phyloP scores from a whole-genome alignment of 345 rosid genomes.

The Sonneratia caseolaris region DNA sequence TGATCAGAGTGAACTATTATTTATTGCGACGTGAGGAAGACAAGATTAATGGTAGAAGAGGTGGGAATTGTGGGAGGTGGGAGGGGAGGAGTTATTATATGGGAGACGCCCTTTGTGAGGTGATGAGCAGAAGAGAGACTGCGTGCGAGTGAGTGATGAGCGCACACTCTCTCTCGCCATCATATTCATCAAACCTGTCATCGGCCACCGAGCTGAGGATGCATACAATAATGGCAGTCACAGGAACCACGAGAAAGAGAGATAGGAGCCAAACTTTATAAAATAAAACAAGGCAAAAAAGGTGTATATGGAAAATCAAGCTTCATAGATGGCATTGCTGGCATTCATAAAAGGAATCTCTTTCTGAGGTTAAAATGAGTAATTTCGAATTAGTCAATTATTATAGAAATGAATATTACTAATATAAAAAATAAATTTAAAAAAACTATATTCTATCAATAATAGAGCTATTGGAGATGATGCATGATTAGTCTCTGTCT shows the following conservation, averaged over 20 bases:
- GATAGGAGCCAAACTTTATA: too few species aligned
- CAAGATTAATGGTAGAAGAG: background rate
- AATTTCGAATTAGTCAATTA: too few species aligned
- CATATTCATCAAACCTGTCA: background rate
- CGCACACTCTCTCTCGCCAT: background rate
- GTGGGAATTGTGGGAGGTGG: background rate
- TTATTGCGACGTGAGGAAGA: background rate
- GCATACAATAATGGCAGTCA: constrained; percentile 9
- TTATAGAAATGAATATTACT: too few species aligned
- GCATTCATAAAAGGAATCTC: too few species aligned
- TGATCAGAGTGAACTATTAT: background rate
- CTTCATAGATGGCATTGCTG: too few species aligned
- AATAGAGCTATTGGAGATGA: too few species aligned
- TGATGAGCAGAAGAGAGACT: background rate
- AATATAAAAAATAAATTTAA: too few species aligned
- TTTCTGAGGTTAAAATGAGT: too few species aligned
- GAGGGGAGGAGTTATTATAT: constrained; percentile 8
- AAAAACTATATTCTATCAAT: too few species aligned
- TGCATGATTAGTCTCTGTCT: too few species aligned
- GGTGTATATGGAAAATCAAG: too few species aligned
- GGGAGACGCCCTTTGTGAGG: background rate
- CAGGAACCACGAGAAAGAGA: constrained; percentile 6
- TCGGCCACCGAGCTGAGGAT: background rate
- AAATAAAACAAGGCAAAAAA: too few species aligned
- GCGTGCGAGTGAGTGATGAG: background rate